Percentiles rank a stretch among this genome's conserved stretches.
Conservation (phyloP, 768 basidiomycete species). For the Auriscalpium microsporum region DNA sequence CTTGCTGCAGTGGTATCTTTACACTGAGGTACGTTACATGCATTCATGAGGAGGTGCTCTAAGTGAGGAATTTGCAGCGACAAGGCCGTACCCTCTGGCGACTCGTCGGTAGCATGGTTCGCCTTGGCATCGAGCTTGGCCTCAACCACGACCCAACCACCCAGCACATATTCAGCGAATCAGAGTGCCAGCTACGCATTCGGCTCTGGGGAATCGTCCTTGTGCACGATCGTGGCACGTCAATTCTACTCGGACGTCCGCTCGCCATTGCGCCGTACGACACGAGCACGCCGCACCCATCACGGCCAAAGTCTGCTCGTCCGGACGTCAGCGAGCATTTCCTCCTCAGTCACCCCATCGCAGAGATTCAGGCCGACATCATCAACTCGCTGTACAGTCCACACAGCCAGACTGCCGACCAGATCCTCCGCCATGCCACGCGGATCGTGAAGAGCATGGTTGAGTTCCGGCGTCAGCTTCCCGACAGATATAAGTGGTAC, state of each 20-base stretch:
- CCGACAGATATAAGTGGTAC: constrained; percentile 64
- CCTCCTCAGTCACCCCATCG: constrained; percentile 62
- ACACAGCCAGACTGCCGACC: constrained; percentile 57
- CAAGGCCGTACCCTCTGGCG: constrained; percentile 89
- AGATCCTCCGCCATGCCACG: constrained; percentile 67
- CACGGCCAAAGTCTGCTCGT: constrained; percentile 33
- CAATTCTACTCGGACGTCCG: constrained; percentile 79
- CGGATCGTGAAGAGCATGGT: constrained; percentile 73
- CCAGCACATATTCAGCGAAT: constrained; percentile 60
- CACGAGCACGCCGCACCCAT: constrained; percentile 69
- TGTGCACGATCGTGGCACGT: constrained; percentile 82
- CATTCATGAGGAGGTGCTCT: constrained; percentile 5
- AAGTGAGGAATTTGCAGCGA: constrained; percentile 38
- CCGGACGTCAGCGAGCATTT: constrained; percentile 74
- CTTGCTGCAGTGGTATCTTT: constrained; percentile 81
- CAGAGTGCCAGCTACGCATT: constrained; percentile 71
- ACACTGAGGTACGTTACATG: constrained; percentile 58
- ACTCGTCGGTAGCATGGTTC: constrained; percentile 76
- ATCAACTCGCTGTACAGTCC: constrained; percentile 81
- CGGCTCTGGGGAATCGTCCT: constrained; percentile 81
- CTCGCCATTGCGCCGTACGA: constrained; percentile 78
- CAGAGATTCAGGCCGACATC: constrained; percentile 83
- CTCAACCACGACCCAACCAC: constrained; percentile 78
- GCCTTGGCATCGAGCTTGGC: constrained; percentile 75
- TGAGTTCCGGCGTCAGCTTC: constrained; percentile 60